Evolutionary conservation across 129 eudicot species (phyloP).

Genomic region (Helichrysum umbraculigerum): DNA sequence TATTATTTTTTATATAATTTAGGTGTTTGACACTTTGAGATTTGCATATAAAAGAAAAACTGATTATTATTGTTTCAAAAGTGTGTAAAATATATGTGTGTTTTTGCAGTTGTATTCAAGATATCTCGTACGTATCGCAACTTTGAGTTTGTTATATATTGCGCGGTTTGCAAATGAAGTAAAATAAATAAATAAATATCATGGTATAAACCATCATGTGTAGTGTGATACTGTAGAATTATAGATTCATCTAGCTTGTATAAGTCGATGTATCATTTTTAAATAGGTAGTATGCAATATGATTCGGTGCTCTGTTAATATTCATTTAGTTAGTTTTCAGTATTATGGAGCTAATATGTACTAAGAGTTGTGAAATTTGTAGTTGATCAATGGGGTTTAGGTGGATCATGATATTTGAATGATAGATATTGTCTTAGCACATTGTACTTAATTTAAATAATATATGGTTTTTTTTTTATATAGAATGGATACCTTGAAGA

Average conservation of each 20-base stretch:
- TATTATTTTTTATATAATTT: not conserved
- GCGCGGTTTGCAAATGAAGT: too few relatives aligned
- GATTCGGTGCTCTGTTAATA: not conserved
- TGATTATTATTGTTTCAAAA: not conserved
- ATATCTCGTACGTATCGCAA: too few relatives aligned
- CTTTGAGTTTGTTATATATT: too few relatives aligned
- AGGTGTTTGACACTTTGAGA: not conserved
- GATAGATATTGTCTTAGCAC: conserved; percentile 2
- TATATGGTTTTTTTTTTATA: conserved; percentile 1
- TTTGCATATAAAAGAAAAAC: not conserved
- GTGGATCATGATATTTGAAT: not conserved
- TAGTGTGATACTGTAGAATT: not conserved
- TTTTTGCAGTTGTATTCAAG: too few relatives aligned
- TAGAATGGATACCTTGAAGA: conserved; percentile 62
- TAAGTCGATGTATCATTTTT: not conserved
- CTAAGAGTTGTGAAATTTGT: conserved; percentile 3
- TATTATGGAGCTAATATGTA: conserved; percentile 9
- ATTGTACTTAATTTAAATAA: not conserved
- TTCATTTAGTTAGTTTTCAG: not conserved
- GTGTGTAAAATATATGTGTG: too few relatives aligned
- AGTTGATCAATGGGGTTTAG: conserved; percentile 1
- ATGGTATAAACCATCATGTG: not conserved
- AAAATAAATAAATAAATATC: too few relatives aligned
- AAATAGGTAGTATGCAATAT: not conserved
- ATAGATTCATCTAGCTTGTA: not conserved